phyloP scores from a whole-genome alignment of 2,329 filamentous ascomycete species.

The Talaromyces pinophilus region DNA sequence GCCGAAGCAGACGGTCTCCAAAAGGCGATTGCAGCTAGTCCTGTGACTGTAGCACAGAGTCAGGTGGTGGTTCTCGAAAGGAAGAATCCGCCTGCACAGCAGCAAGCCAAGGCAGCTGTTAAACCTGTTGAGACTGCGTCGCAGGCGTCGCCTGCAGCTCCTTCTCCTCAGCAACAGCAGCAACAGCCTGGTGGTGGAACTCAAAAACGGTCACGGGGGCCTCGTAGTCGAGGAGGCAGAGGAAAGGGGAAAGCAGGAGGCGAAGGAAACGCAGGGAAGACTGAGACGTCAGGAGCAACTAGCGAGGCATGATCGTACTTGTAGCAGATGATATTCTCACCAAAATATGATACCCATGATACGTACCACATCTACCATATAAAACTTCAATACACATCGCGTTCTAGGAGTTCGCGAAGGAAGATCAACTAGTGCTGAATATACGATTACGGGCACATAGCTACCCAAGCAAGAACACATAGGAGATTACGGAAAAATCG shows the following conservation, averaged over 20 bases:
- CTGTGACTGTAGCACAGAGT: conserved; percentile 78
- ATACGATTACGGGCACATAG: neutral
- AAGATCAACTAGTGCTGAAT: too few relatives aligned
- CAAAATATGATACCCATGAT: conserved; percentile 22
- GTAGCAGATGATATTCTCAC: conserved; percentile 6
- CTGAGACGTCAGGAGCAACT: conserved; percentile 8
- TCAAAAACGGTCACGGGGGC: conserved; percentile 21
- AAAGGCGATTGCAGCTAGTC: conserved; percentile 79
- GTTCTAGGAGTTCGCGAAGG: too few relatives aligned
- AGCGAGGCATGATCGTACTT: conserved; percentile 13
- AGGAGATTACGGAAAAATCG: neutral
- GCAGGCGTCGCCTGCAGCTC: conserved; percentile 14
- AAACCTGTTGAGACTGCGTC: conserved; percentile 17
- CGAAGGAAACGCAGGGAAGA: conserved; percentile 12
- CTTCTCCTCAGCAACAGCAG: neutral
- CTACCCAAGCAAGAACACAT: neutral
- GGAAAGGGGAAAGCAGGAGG: conserved; percentile 18
- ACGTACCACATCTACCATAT: neutral
- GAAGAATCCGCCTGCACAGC: conserved; percentile 29
- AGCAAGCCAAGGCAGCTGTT: conserved; percentile 10
- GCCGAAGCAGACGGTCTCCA: conserved; percentile 68
- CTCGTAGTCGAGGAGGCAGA: conserved; percentile 21
- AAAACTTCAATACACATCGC: neutral
- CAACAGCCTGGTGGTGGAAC: conserved; percentile 9
- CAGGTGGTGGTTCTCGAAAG: conserved; percentile 80